Conservation (phyloP, 306 rosid species). For the Vachellia pachyceras region DNA sequence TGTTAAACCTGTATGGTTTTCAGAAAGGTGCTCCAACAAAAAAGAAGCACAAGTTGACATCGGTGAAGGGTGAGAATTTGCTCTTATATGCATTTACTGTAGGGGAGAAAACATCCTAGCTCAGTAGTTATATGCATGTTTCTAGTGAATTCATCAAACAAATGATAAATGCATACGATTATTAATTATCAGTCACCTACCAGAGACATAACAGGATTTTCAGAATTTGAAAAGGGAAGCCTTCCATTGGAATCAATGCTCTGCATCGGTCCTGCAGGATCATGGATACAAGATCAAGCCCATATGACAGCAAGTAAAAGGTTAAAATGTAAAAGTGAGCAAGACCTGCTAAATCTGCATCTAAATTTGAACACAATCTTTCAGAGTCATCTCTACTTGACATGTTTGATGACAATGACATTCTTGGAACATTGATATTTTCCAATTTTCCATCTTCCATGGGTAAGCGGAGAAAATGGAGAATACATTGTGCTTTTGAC, state of each 20-base stretch:
- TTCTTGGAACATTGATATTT: slow-evolving; percentile 80
- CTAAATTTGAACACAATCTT: slow-evolving; percentile 54
- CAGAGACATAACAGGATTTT: slow-evolving; percentile 98
- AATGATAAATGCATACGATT: slow-evolving; percentile 33
- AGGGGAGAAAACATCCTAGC: slow-evolving; percentile 28
- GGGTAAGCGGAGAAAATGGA: slow-evolving; percentile 95
- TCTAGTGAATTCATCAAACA: slow-evolving; percentile 22
- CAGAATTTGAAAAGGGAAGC: slow-evolving; percentile 94
- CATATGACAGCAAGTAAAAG: slow-evolving; percentile 26
- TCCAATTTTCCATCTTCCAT: slow-evolving; percentile 93
- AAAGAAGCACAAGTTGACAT: slow-evolving; percentile 28
- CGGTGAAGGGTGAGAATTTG: too few species aligned
- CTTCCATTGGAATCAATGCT: slow-evolving; percentile 61
- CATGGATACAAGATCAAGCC: slow-evolving; percentile 40
- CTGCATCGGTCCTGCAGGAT: slow-evolving; percentile 61
- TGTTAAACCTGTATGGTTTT: slow-evolving; percentile 4
- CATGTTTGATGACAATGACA: slow-evolving; percentile 55
- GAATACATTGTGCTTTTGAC: slow-evolving; percentile 98
- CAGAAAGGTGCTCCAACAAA: slow-evolving; percentile 31
- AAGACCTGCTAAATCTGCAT: slow-evolving; percentile 81
- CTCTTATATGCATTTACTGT: neutral
- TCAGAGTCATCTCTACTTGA: slow-evolving; percentile 54
- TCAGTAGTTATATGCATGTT: slow-evolving; percentile 8
- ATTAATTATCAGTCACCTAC: slow-evolving; percentile 57
- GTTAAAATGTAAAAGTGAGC: slow-evolving; percentile 36